Percentiles rank a stretch among this genome's conserved stretches.
These are phyloP conservation scores for Botrytis elliptica DNA, from an alignment of 2,329 filamentous ascomycete species.

Conservation along the genomic window DNA sequence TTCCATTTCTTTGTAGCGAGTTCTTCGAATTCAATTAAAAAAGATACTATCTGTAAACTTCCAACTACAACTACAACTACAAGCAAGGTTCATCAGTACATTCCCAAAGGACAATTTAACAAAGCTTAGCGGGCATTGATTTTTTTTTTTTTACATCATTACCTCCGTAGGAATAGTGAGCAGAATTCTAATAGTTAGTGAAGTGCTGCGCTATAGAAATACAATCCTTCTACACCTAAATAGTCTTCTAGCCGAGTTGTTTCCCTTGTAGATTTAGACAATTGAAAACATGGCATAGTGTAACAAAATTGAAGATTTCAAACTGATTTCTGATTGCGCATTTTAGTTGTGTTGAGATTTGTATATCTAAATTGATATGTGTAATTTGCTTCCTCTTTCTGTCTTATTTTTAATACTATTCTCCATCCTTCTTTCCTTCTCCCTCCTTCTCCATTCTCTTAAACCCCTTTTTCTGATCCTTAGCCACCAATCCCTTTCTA, in stretches of 20 bases:
- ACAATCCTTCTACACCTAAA: neutral
- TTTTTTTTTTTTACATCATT: fast-evolving
- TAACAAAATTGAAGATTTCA: neutral
- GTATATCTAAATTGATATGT: neutral
- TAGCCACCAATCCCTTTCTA: conserved; percentile 52
- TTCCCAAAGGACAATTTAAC: neutral
- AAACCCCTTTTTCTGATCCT: conserved; percentile 20
- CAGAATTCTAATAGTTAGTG: neutral
- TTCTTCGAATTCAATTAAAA: neutral
- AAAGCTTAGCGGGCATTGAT: neutral
- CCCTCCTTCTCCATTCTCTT: conserved; percentile 1
- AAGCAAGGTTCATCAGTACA: neutral
- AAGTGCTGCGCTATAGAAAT: neutral
- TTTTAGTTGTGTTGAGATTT: neutral
- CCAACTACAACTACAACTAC: neutral
- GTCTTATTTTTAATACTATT: neutral
- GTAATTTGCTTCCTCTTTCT: neutral
- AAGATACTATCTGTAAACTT: neutral
- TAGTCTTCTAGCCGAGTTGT: neutral
- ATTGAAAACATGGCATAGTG: neutral
- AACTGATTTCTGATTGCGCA: neutral
- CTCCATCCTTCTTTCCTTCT: neutral
- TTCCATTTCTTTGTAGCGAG: neutral
- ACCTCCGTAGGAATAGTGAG: neutral
- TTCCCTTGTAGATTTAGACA: neutral